Base-by-base conservation (phyloP, 441 rosid species). In the Populus trichocarpa region DNA sequence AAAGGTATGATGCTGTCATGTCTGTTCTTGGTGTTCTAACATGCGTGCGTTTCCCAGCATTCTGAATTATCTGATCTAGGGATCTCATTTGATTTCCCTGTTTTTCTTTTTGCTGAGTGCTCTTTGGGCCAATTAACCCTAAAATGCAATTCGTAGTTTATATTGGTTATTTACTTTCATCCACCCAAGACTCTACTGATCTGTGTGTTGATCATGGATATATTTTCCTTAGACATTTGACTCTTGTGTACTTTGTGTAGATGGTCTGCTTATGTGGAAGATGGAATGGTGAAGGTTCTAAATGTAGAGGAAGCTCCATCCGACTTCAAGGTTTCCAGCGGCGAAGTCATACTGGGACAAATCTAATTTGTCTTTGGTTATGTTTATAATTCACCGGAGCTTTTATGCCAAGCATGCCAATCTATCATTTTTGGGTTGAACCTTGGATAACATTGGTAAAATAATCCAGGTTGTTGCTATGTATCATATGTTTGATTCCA, bases 321-420 rank as follows among this genome's bases (percentile, higher is more conserved):
- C 6, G 96, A 92, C 70, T 90, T 93, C 86, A 93, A 91, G 87
- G 98, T 95, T 75, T 82, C 98, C 0, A 92, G 94, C 5, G 97
- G 86, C 0, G 96, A 95, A 75, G 90, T 87, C 67, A 90, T 95
- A 36, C 82, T 93, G 87, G 92, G 89, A 77, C 95, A 93, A 80
- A 92, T 92, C 74, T 93, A 70, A 88, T 16, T 75, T 64, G 23
- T 33, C 23, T 59, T 69, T 12, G 8, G 25, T n/a, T 67, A 25
- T 69, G 14, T 28, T 78, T n/a, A 2, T 42, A 6, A 6, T 69
- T 6, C 42, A 70, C 10, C 18, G 14, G 8, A 42, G 59, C 53
- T 23, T 14, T 53, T 53, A 53, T 16, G 61, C 61, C 61, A 18
- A 18, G 61, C 61, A 14, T 53, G 61, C 22, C 61, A 50, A 14